phyloP scores from a whole-genome alignment of 352 stramenopile species.

The Globisporangium canariense region DNA sequence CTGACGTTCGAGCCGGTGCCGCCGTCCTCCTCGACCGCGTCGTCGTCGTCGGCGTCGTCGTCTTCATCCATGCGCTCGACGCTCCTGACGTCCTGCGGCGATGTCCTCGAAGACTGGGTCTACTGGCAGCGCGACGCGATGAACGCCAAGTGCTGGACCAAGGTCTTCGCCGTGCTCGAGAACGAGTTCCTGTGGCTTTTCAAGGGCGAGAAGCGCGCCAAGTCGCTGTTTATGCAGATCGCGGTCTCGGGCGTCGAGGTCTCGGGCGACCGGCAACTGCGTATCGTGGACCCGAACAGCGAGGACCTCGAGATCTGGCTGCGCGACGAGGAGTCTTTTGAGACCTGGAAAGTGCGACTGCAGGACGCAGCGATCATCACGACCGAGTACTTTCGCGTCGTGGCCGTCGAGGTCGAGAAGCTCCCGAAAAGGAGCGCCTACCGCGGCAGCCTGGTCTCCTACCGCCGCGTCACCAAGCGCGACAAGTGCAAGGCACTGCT shows the following conservation, averaged over 20 bases:
- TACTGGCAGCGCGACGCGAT: conserved; percentile 78
- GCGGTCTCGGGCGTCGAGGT: conserved; percentile 65
- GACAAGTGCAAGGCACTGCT: conserved; percentile 45
- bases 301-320: conserved; percentile 77
- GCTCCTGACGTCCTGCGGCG: conserved; percentile 37
- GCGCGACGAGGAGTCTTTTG: conserved; percentile 47
- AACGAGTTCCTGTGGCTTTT: conserved; percentile 83
- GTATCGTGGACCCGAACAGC: conserved; percentile 70
- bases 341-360: conserved; percentile 47
- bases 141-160: conserved; percentile 74
- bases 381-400: conserved; percentile 60
- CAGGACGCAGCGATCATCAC: conserved; percentile 61
- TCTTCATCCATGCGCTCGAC: conserved; percentile 35
- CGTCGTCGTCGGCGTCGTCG: conserved; percentile 7
- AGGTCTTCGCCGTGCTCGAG: conserved; percentile 75
- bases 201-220: conserved; percentile 51
- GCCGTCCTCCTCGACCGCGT: conserved; percentile 19
- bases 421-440: conserved; percentile 63
- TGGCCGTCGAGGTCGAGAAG: conserved; percentile 45
- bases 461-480: conserved; percentile 52
- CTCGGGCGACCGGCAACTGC: conserved; percentile 60
- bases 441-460: conserved; percentile 63
- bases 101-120: conserved; percentile 71
- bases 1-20: conserved; percentile 25
- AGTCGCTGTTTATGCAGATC: conserved; percentile 72